Evolutionary conservation across 2,329 filamentous ascomycete genomes (phyloP).

Genomic region (Trichothecium sympodiale): DNA sequence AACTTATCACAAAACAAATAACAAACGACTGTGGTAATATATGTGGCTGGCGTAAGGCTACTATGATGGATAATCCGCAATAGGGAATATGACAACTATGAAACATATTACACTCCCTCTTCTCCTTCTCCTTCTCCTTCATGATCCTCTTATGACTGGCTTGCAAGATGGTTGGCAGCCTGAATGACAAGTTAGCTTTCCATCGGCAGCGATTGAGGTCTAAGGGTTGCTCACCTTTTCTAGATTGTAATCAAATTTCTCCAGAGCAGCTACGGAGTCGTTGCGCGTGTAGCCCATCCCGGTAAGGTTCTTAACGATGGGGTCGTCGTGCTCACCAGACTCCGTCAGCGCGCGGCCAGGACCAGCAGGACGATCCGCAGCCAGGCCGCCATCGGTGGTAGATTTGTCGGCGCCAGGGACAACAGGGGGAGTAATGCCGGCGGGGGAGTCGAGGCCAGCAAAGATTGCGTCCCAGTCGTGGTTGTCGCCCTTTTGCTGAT

Average conservation of each 20-base stretch:
- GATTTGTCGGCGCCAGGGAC: constrained; percentile 2
- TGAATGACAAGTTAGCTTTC: constrained; percentile 11
- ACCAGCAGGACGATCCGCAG: constrained; percentile 13
- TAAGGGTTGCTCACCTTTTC: constrained; percentile 59
- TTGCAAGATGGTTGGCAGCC: constrained; percentile 47
- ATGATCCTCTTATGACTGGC: constrained; percentile 30
- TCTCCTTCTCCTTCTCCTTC: not conserved
- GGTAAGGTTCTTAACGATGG: constrained; percentile 80
- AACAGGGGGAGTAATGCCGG: constrained; percentile 11
- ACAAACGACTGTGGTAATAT: no score
- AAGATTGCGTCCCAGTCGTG: constrained; percentile 97
- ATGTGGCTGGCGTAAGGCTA: no score
- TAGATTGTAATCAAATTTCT: constrained; percentile 93
- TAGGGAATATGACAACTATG: no score
- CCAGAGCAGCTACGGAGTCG: constrained; percentile 67
- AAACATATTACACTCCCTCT: no score
- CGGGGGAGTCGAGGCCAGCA: constrained; percentile 57
- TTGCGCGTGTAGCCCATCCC: constrained; percentile 75
- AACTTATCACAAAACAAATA: no score
- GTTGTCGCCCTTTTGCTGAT: constrained; percentile 27
- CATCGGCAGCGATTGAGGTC: not conserved
- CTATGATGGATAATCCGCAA: no score
- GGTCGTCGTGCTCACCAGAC: constrained; percentile 76
- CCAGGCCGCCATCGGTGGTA: constrained; percentile 5
- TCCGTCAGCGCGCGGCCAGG: constrained; percentile 58